Evolutionary conservation across 768 basidiomycete species (phyloP).

Genomic region (Leccinum aurantiacum): DNA sequence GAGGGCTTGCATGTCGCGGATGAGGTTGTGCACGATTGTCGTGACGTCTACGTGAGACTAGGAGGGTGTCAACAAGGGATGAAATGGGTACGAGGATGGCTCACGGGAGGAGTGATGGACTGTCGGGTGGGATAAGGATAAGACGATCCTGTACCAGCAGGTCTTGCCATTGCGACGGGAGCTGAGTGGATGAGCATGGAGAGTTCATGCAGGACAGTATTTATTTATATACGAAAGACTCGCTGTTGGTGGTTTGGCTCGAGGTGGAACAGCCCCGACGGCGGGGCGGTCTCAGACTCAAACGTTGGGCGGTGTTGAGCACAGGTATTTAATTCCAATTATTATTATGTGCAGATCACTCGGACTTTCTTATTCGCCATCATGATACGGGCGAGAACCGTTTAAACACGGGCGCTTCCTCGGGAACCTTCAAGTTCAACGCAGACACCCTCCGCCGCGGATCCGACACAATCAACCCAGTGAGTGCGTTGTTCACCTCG

Average conservation of each 20-base stretch:
- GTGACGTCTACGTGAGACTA: constrained; percentile 47
- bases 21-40: constrained; percentile 60
- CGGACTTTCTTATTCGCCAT: background rate
- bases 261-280: constrained; percentile 1
- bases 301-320: background rate
- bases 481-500: constrained; percentile 21
- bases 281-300: background rate
- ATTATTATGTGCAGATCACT: constrained; percentile 2
- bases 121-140: background rate
- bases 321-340: background rate
- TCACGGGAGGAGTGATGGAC: background rate
- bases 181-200: background rate
- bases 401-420: constrained; percentile 3
- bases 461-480: constrained; percentile 21
- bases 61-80: background rate
- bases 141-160: constrained; percentile 14
- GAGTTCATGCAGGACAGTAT: background rate
- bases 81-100: background rate
- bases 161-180: constrained; percentile 7
- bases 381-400: constrained; percentile 26
- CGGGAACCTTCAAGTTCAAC: background rate
- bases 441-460: constrained; percentile 17
- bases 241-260: background rate
- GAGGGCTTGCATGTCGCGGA: constrained; percentile 81
- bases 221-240: background rate